A percentile compares a stretch with the other conserved stretches of the same genome.
These are phyloP conservation scores for Arachis stenosperma DNA, from an alignment of 306 rosid species.

Conservation along the genomic window DNA sequence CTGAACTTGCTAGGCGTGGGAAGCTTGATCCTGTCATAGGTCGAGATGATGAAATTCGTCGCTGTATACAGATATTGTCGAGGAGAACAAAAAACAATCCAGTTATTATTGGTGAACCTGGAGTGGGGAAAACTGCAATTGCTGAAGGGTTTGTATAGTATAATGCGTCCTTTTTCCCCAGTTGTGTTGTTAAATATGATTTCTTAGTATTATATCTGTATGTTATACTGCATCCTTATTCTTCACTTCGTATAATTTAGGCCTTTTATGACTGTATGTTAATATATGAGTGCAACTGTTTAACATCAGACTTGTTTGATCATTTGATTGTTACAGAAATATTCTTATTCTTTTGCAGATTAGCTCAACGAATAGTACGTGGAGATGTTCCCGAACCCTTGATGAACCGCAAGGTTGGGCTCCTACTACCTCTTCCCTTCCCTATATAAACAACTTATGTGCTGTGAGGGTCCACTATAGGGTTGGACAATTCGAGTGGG, in stretches of 20 bases:
- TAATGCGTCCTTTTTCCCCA: slow-evolving; percentile 9
- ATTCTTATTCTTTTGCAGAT: slow-evolving; percentile 54
- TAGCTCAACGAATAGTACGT: slow-evolving; percentile 95
- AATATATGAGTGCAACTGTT: no score
- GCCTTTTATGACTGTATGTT: not conserved
- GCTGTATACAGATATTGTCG: slow-evolving; percentile 87
- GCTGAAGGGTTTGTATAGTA: slow-evolving; percentile 86
- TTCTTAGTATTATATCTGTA: not conserved
- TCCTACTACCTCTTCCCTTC: slow-evolving; percentile 19
- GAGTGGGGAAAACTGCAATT: slow-evolving; percentile 98
- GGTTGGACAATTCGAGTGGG: not conserved
- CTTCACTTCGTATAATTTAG: slow-evolving; percentile 7
- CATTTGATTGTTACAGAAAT: slow-evolving; percentile 19
- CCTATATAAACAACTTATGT: slow-evolving; percentile 30
- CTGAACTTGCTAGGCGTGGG: slow-evolving; percentile 96
- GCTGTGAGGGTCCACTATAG: slow-evolving; percentile 1
- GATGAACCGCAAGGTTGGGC: slow-evolving; percentile 79
- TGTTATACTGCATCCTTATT: not conserved
- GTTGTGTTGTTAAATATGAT: not conserved
- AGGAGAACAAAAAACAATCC: slow-evolving; percentile 98
- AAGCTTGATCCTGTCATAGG: slow-evolving; percentile 98
- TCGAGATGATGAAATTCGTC: slow-evolving; percentile 94
- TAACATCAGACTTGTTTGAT: not conserved
- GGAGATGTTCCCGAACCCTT: slow-evolving; percentile 98
- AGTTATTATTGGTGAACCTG: slow-evolving; percentile 97